Conservation (phyloP, 2,329 filamentous ascomycete genomes). For the Colletotrichum destructivum region DNA sequence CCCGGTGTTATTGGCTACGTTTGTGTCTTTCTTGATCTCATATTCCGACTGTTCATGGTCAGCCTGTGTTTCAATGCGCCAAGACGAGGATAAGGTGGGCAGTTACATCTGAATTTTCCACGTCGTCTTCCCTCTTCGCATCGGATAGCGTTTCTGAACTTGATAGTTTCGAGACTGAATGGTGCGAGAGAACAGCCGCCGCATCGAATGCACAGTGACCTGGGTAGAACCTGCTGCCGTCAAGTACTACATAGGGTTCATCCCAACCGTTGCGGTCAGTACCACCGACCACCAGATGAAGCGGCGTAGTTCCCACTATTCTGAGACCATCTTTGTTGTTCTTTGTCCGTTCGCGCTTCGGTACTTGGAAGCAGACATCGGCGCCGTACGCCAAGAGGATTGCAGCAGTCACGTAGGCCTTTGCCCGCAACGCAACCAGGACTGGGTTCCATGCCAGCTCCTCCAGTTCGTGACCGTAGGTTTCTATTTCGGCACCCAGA, state of each 20-base stretch:
- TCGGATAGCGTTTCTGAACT: too few relatives aligned
- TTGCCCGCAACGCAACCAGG: not conserved
- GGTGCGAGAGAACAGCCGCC: too few relatives aligned
- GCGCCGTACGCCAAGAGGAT: not conserved
- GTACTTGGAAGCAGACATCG: not conserved
- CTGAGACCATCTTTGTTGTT: too few relatives aligned
- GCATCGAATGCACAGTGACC: not conserved
- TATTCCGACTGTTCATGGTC: not conserved
- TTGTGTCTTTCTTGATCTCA: too few relatives aligned
- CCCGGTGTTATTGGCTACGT: too few relatives aligned
- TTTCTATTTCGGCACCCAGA: not conserved
- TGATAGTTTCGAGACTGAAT: too few relatives aligned
- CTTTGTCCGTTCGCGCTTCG: not conserved
- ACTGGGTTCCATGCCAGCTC: too few relatives aligned
- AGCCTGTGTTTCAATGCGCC: not conserved
- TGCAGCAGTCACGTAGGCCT: not conserved
- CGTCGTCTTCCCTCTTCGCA: too few relatives aligned
- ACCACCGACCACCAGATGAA: not conserved
- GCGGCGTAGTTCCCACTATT: not conserved
- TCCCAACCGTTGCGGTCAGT: too few relatives aligned
- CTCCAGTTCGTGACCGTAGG: too few relatives aligned
- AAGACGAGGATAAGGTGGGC: not conserved
- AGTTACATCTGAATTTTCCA: not conserved
- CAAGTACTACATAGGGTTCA: too few relatives aligned
- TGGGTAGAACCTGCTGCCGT: too few relatives aligned